These are phyloP conservation scores for Echinosophora koreensis DNA, from an alignment of 306 rosid genomes.

Conservation along the genomic window DNA sequence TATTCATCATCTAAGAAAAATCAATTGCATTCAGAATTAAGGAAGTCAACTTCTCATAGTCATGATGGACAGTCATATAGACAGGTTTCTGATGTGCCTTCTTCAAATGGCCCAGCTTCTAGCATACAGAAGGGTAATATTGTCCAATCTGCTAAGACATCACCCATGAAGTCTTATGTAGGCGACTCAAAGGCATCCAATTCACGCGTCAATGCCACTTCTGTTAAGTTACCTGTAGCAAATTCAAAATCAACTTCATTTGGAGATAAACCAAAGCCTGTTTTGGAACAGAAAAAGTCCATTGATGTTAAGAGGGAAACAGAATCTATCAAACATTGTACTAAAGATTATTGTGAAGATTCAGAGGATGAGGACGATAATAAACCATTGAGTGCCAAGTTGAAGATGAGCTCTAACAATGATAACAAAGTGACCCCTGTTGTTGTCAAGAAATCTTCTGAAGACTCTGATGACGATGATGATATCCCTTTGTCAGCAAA, in stretches of 20 bases:
- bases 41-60: conserved; percentile 46
- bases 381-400: conserved; percentile 51
- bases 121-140: conserved; percentile 39
- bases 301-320: conserved; percentile 45
- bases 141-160: conserved; percentile 43
- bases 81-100: conserved; percentile 41
- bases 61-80: conserved; percentile 46
- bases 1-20: conserved; percentile 47
- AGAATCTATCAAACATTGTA: background rate
- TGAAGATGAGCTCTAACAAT: conserved; percentile 43
- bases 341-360: conserved; percentile 35
- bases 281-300: conserved; percentile 30
- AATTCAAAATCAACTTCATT: conserved; percentile 37
- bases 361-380: conserved; percentile 59
- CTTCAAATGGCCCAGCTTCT: conserved; percentile 56
- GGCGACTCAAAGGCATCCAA: conserved; percentile 44
- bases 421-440: conserved; percentile 39
- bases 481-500: conserved; percentile 52
- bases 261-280: conserved; percentile 43
- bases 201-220: conserved; percentile 28
- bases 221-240: conserved; percentile 38
- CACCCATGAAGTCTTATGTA: conserved; percentile 35
- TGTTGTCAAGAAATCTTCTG: conserved; percentile 43
- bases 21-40: conserved; percentile 46
- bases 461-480: conserved; percentile 57